Conservation (phyloP, 768 basidiomycete species). For the Trametes elegans region DNA sequence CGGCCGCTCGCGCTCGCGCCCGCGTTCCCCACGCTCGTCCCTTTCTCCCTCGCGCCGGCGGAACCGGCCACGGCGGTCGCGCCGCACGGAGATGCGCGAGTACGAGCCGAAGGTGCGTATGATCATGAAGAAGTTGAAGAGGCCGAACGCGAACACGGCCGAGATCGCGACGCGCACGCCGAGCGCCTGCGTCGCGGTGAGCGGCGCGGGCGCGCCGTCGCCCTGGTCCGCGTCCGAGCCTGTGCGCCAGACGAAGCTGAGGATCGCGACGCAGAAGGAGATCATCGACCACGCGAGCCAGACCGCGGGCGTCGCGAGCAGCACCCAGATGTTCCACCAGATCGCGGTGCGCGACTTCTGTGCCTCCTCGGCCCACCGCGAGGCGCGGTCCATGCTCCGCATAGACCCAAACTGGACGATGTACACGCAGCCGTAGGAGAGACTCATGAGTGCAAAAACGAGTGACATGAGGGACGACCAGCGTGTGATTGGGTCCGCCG, state of each 20-base stretch:
- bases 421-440: conserved; percentile 72
- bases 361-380: conserved; percentile 75
- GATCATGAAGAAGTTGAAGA: conserved; percentile 61
- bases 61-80: conserved; percentile 8
- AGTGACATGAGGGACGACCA: conserved; percentile 63
- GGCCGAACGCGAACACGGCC: conserved; percentile 50
- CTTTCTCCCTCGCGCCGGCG: conserved; percentile 8
- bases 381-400: conserved; percentile 69
- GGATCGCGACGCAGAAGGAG: conserved; percentile 58
- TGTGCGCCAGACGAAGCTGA: conserved; percentile 66
- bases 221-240: conserved; percentile 45
- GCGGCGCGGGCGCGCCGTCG: conserved; percentile 29
- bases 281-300: conserved; percentile 80
- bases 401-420: conserved; percentile 71
- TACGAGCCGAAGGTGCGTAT: conserved; percentile 62
- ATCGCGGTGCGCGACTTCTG: conserved; percentile 45
- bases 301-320: conserved; percentile 63
- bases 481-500: conserved; percentile 58
- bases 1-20: conserved; percentile 16
- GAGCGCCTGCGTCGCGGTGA: conserved; percentile 40
- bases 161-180: conserved; percentile 58
- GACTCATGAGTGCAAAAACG: conserved; percentile 64
- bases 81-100: conserved; percentile 26
- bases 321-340: conserved; percentile 68
- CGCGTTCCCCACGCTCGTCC: conserved; percentile 5